Percentiles rank a stretch among this genome's conserved stretches.
phyloP scores from a whole-genome alignment of 768 basidiomycete species.

The Pleurotus tuoliensis region DNA sequence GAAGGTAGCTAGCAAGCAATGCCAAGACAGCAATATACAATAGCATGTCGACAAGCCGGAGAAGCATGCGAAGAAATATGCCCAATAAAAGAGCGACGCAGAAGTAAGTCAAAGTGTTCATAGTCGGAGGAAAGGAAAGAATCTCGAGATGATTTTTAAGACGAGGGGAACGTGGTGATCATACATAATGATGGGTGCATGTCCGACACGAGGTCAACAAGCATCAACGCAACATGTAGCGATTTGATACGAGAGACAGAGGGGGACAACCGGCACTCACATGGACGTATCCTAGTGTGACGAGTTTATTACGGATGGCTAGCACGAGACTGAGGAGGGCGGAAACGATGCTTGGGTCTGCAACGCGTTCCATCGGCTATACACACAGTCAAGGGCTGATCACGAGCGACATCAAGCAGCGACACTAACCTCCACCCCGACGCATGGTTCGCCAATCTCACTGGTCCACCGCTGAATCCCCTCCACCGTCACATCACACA shows the following conservation, averaged over 20 bases:
- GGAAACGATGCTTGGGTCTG: slow-evolving; percentile 69
- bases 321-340: slow-evolving; percentile 69
- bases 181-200: not conserved
- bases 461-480: slow-evolving; percentile 67
- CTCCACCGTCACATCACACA: slow-evolving; percentile 75
- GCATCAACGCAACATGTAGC: slow-evolving; percentile 10
- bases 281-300: slow-evolving; percentile 45
- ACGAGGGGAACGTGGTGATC: not conserved
- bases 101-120: slow-evolving; percentile 14
- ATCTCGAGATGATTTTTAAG: not conserved
- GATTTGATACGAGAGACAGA: not conserved
- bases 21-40: not conserved
- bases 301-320: slow-evolving; percentile 65
- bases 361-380: slow-evolving; percentile 68
- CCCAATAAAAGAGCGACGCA: slow-evolving; percentile 1
- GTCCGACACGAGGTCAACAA: not conserved
- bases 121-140: not conserved
- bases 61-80: slow-evolving; percentile 6
- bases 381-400: not conserved
- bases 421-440: slow-evolving; percentile 55
- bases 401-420: slow-evolving; percentile 2
- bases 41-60: not conserved
- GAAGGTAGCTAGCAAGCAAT: not conserved
- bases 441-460: slow-evolving; percentile 57
- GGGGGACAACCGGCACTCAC: slow-evolving; percentile 18